Percentiles rank a stretch among this genome's conserved stretches.
These are phyloP conservation scores for Pleodorina starrii DNA, from an alignment of 139 green algal species.

Conservation along the genomic window DNA sequence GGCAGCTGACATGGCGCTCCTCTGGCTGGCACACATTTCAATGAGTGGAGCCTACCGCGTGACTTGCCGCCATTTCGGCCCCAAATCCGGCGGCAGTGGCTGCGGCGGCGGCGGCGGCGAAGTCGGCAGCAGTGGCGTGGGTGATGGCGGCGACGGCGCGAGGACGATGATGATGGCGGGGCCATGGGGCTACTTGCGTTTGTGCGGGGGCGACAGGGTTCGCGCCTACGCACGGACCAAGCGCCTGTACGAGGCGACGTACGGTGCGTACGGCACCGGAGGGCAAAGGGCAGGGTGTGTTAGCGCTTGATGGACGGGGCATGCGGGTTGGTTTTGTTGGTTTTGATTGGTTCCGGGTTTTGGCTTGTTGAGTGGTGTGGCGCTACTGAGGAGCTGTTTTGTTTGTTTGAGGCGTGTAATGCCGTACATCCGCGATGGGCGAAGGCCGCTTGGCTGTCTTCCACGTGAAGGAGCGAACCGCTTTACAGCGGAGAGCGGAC, in stretches of 20 bases:
- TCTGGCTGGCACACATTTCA: constrained; percentile 17
- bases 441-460: too few species aligned
- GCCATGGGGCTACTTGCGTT: background rate
- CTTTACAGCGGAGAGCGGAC: too few species aligned
- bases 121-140: background rate
- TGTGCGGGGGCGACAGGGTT: background rate
- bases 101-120: background rate
- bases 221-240: constrained; percentile 24
- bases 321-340: too few species aligned
- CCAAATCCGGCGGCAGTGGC: background rate
- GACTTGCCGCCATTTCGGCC: background rate
- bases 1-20: constrained; percentile 8
- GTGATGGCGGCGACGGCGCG: background rate
- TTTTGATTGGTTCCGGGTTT: too few species aligned
- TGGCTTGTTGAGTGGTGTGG: too few species aligned
- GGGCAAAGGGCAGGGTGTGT: too few species aligned
- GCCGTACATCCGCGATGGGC: too few species aligned
- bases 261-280: constrained; percentile 17
- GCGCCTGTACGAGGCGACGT: constrained; percentile 26
- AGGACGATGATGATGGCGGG: constrained; percentile 5
- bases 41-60: background rate
- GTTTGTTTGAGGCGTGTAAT: too few species aligned
- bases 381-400: too few species aligned
- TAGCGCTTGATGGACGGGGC: too few species aligned
- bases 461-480: too few species aligned